These are phyloP conservation scores for Steccherinum ochraceum DNA, from an alignment of 768 basidiomycete genomes.

Conservation along the genomic window DNA sequence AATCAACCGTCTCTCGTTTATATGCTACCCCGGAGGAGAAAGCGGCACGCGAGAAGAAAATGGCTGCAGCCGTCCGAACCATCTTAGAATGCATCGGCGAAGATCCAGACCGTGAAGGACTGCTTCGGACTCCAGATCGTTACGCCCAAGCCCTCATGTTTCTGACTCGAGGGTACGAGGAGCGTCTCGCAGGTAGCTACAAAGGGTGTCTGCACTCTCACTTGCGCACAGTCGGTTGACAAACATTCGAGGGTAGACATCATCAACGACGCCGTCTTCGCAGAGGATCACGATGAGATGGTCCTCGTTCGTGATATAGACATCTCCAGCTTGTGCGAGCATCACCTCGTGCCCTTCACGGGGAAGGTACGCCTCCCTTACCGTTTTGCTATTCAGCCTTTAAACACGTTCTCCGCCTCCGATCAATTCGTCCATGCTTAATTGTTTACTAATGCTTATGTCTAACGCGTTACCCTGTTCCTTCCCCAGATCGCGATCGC, in stretches of 20 bases:
- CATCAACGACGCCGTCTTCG: slow-evolving; percentile 97
- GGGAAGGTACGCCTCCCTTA: slow-evolving; percentile 80
- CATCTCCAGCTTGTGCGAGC: slow-evolving; percentile 95
- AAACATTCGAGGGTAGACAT: slow-evolving; percentile 69
- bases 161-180: slow-evolving; percentile 99
- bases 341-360: slow-evolving; percentile 96
- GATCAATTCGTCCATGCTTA: not conserved
- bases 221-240: not conserved
- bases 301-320: slow-evolving; percentile 97
- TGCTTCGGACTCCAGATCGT: slow-evolving; percentile 86
- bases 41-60: slow-evolving; percentile 62
- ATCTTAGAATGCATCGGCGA: slow-evolving; percentile 97
- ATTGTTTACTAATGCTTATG: no score
- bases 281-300: slow-evolving; percentile 99
- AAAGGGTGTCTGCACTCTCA: slow-evolving; percentile 10
- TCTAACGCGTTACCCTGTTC: not conserved
- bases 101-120: slow-evolving; percentile 92
- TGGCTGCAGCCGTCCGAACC: slow-evolving; percentile 81
- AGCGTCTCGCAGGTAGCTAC: slow-evolving; percentile 75
- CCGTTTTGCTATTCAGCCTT: slow-evolving; percentile 3
- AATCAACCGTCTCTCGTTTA: slow-evolving; percentile 81
- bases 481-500: slow-evolving; percentile 84
- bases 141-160: slow-evolving; percentile 97
- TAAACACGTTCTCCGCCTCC: no score
- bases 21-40: slow-evolving; percentile 74